A percentile compares a stretch with the other conserved stretches of the same genome.
phyloP scores from a whole-genome alignment of 805 yeast species.

The Cyberlindnera meyerae region DNA sequence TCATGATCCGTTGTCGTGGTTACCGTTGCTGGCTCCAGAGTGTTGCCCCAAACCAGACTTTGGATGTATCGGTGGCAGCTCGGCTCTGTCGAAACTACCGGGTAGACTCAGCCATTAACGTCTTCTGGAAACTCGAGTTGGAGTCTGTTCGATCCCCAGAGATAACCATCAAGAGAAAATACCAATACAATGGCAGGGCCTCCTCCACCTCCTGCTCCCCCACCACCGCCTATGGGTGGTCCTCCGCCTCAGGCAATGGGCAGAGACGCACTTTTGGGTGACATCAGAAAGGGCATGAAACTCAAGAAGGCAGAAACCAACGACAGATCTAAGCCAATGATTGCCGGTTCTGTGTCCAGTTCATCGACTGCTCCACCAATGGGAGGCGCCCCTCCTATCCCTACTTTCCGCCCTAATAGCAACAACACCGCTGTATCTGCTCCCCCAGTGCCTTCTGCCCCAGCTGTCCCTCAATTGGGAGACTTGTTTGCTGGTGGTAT shows the following conservation, averaged over 20 bases:
- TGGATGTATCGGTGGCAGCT: no score
- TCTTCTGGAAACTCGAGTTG: no score
- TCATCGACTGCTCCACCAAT: constrained; percentile 11
- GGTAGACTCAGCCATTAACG: no score
- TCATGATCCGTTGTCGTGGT: background rate
- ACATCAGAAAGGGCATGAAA: constrained; percentile 66
- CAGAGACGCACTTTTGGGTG: constrained; percentile 64
- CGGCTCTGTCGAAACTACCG: no score
- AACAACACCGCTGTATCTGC: constrained; percentile 20
- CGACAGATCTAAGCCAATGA: constrained; percentile 59
- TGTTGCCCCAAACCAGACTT: no score
- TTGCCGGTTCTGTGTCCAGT: constrained; percentile 33
- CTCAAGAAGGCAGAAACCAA: constrained; percentile 61
- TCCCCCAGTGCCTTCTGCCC: constrained; percentile 15
- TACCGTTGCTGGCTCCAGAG: background rate
- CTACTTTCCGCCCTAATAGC: constrained; percentile 5
- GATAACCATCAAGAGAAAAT: no score
- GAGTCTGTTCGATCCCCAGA: no score
- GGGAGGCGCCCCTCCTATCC: constrained; percentile 8
- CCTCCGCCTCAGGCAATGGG: constrained; percentile 41
- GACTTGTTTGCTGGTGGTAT: constrained; percentile 23
- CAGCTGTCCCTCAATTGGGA: constrained; percentile 15
- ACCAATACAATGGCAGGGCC: constrained; percentile 31
- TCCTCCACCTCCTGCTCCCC: constrained; percentile 63
- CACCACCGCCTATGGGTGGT: constrained; percentile 43